Percentiles rank a stretch among this genome's conserved stretches.
Conservation (phyloP, 106 monocot species). For the Phalaenopsis aphrodite region DNA sequence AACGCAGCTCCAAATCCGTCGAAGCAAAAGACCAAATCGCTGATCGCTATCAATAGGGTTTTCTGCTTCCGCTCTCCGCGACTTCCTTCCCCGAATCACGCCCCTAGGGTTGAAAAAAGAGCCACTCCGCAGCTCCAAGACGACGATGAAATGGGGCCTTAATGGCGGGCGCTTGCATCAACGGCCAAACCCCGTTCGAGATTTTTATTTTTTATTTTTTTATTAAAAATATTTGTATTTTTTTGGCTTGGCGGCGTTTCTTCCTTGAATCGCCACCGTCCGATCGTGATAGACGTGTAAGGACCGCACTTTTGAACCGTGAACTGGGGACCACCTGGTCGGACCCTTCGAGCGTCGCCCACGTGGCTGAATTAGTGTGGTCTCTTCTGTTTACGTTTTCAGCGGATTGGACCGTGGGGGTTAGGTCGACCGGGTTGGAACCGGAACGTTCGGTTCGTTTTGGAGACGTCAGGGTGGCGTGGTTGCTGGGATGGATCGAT, state of each 20-base stretch:
- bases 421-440: background rate
- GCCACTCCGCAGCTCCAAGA: background rate
- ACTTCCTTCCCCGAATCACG: too few species aligned
- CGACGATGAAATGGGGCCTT: background rate
- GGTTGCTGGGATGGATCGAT: background rate
- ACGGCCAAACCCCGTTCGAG: background rate
- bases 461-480: background rate
- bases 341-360: background rate
- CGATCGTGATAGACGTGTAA: background rate
- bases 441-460: background rate
- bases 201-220: background rate
- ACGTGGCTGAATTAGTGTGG: background rate
- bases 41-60: background rate
- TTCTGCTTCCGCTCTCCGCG: background rate
- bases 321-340: background rate
- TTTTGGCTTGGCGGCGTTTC: background rate
- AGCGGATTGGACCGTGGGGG: background rate
- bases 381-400: too few species aligned
- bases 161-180: slow-evolving; percentile 15
- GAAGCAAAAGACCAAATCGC: background rate
- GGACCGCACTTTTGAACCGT: background rate
- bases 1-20: background rate
- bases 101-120: too few species aligned
- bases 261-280: background rate
- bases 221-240: background rate